Base-by-base conservation (phyloP, 2,329 filamentous ascomycete species). In the Allantophomopsis cytisporea region DNA sequence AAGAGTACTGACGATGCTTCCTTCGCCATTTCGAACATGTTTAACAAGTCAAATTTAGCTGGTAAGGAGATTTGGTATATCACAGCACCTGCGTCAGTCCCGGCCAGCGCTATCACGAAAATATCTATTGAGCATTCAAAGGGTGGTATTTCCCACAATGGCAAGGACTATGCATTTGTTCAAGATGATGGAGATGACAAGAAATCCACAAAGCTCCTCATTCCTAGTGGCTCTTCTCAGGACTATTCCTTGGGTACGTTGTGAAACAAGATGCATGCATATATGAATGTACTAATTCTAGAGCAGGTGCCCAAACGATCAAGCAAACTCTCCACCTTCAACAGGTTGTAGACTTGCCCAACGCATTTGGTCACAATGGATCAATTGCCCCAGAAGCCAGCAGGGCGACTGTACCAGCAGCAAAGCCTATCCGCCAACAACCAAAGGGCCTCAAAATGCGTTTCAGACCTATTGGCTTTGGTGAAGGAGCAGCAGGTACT, bases 61-160 rank as follows among this genome's bases (percentile, higher is more conserved):
- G 79, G 78, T 45, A 86, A 85, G 62, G 77, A 87, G 54, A 65
- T 87, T 43, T 88, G 82, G 83, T 83, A 86, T 55, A 84, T 88
- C 49, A 83, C 79, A 8, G 77, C 80, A 3, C 83, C 83, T 2
- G 71, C 76, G 5, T 74, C 73, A 10, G 62, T 86, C 2, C 75
- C 81, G n/a, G 68, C 87, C 41, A 74, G 72, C 10, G 66, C 80
- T 1, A 61, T 87, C 36, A 71, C 76, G 52, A 68, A 78, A 46
- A 62, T 85, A 44, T 69, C 77, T 31, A 69, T 84, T 33, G 68
- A 68, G 49, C 69, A 75, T 41, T 65, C 70, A 39, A 60, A 68
- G 43, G 60, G 65, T 2, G 68, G 67, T 16, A 60, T 85, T n/a
- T 69, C 65, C 10, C 69, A 84, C 52, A 68, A 76, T 18, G 78